phyloP scores from a whole-genome alignment of 768 basidiomycete species.

The Lactarius pseudohatsudake region DNA sequence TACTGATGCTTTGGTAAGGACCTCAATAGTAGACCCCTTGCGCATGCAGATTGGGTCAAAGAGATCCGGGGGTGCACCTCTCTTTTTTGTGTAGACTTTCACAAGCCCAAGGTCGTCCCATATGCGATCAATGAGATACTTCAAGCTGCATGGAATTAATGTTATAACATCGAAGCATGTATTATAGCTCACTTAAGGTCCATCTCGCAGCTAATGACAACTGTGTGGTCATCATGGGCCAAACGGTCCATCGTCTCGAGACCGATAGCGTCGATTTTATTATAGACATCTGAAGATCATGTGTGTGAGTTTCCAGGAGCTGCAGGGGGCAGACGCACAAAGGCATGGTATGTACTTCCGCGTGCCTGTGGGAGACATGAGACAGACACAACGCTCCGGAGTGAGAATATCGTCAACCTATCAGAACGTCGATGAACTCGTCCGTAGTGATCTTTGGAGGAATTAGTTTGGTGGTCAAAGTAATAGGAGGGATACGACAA shows the following conservation, averaged over 20 bases:
- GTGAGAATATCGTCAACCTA: constrained; percentile 50
- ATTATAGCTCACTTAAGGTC: constrained; percentile 67
- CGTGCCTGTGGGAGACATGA: constrained; percentile 52
- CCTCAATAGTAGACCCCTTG: constrained; percentile 92
- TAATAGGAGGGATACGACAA: constrained; percentile 31
- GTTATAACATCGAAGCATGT: neutral
- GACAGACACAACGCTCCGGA: constrained; percentile 4
- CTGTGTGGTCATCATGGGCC: constrained; percentile 75
- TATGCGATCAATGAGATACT: constrained; percentile 71
- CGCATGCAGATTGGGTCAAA: constrained; percentile 88
- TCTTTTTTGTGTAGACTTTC: constrained; percentile 96
- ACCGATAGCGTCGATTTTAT: constrained; percentile 92
- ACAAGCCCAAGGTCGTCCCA: constrained; percentile 80
- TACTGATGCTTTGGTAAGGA: constrained; percentile 33
- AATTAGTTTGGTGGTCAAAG: constrained; percentile 18
- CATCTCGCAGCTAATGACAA: constrained; percentile 98
- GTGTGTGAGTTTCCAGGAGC: constrained; percentile 6
- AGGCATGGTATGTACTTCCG: constrained; percentile 95
- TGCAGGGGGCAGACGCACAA: constrained; percentile 48
- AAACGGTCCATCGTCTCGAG: constrained; percentile 81
- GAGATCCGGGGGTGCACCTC: constrained; percentile 92
- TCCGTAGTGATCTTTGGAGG: constrained; percentile 79
- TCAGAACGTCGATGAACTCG: constrained; percentile 97
- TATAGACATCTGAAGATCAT: constrained; percentile 73
- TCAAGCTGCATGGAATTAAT: constrained; percentile 47